Conservation (phyloP, 805 yeast genomes). For the Wickerhamiella dianesei region DNA sequence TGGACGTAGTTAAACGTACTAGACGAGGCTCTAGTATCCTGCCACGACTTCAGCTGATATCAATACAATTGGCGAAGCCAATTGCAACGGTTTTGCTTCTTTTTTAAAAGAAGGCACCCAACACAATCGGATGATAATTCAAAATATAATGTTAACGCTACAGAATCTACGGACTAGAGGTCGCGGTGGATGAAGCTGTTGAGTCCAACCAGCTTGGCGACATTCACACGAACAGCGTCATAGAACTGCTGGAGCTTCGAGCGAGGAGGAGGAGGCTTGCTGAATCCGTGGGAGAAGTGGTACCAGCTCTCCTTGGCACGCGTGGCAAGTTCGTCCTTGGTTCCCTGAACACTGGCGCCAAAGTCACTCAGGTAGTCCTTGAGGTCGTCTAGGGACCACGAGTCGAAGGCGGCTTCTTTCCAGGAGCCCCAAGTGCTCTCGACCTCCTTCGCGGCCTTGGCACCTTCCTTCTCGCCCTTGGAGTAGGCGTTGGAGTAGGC, state of each 20-base stretch:
- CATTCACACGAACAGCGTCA: neutral
- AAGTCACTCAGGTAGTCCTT: conserved; percentile 40
- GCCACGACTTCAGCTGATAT: no score
- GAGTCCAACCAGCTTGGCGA: neutral
- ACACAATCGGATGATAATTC: no score
- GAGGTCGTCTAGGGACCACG: conserved; percentile 43
- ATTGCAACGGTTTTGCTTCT: no score
- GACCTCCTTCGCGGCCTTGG: conserved; percentile 30
- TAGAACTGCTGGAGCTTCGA: neutral
- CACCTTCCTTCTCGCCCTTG: conserved; percentile 32
- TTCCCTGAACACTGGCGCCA: conserved; percentile 20
- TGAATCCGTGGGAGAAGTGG: conserved; percentile 10
- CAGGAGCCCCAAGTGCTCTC: conserved; percentile 26
- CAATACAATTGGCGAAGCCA: no score
- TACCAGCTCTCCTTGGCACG: conserved; percentile 16
- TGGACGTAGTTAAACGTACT: no score
- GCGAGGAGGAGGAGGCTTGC: conserved; percentile 5
- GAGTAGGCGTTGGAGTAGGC: conserved; percentile 33
- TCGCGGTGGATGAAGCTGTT: conserved; percentile 4
- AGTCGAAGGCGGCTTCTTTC: conserved; percentile 33
- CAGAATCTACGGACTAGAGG: no score
- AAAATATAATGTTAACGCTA: no score
- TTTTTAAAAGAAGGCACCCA: no score
- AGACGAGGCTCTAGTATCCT: no score
- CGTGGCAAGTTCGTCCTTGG: conserved; percentile 15